Evolutionary conservation across 2,329 filamentous ascomycete genomes (phyloP).

Genomic region (Aspergillus phoenicis): DNA sequence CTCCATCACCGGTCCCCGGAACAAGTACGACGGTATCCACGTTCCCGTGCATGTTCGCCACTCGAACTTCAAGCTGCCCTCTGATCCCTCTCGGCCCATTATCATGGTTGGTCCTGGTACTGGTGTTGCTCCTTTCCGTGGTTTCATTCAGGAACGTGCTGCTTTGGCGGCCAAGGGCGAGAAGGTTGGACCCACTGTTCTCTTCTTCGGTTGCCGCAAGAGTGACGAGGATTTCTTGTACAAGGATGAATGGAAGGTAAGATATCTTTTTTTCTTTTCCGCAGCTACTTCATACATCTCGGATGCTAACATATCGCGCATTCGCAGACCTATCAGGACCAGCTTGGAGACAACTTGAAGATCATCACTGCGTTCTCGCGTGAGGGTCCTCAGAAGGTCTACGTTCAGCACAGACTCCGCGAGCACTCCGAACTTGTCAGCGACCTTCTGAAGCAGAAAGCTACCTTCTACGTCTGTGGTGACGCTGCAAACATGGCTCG

Average conservation of each 20-base stretch:
- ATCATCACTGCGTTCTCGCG: conserved; percentile 95
- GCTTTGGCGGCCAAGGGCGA: conserved; percentile 78
- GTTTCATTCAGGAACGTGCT: conserved; percentile 90
- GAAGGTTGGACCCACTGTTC: conserved; percentile 79
- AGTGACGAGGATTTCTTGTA: conserved; percentile 90
- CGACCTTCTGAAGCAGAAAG: conserved; percentile 78
- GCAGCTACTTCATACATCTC: neutral
- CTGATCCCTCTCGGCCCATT: conserved; percentile 87
- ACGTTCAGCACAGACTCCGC: conserved; percentile 90
- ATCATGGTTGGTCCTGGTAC: conserved; percentile 97
- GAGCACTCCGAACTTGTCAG: conserved; percentile 83
- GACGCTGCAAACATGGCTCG: conserved; percentile 97
- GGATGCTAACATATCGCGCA: conserved; percentile 27
- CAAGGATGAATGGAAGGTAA: conserved; percentile 86
- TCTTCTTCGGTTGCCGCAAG: conserved; percentile 96
- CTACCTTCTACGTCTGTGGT: conserved; percentile 97
- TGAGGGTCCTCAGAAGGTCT: conserved; percentile 83
- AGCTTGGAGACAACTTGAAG: conserved; percentile 84
- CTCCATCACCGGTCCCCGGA: conserved; percentile 82
- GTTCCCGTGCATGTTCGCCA: conserved; percentile 94
- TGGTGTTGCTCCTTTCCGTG: conserved; percentile 94
- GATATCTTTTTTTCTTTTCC: conserved; percentile 32
- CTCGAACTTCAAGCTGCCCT: conserved; percentile 98
- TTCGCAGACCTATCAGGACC: conserved; percentile 74
- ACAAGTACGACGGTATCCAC: conserved; percentile 95